Evolutionary conservation across 768 basidiomycete species (phyloP).

Genomic region (Leucocoprinus birnbaumii): DNA sequence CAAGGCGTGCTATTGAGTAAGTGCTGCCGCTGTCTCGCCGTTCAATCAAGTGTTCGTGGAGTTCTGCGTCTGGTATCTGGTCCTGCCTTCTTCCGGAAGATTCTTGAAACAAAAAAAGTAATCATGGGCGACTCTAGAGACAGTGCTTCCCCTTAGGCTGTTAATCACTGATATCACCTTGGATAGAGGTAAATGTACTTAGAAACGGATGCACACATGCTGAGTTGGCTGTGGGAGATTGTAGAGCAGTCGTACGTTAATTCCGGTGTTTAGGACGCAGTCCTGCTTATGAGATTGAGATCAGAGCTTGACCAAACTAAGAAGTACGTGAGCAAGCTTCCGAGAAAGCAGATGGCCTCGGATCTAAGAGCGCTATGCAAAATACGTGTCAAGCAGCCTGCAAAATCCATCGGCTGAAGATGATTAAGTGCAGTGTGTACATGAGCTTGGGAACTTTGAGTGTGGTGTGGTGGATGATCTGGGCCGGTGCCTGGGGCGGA

Average conservation of each 20-base stretch:
- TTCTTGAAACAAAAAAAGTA: slow-evolving; percentile 1
- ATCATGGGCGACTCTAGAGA: not conserved
- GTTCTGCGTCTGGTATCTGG: not conserved
- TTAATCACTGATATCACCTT: not conserved
- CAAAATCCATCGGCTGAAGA: not conserved
- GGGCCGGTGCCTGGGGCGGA: slow-evolving; percentile 8
- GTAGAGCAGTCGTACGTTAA: not conserved
- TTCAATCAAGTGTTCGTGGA: too few relatives aligned
- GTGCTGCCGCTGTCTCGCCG: not conserved
- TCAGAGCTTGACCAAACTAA: slow-evolving; percentile 1
- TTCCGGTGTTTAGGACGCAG: not conserved
- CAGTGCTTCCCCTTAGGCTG: not conserved
- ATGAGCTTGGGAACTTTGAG: not conserved
- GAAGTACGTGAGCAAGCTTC: not conserved
- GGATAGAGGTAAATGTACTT: not conserved
- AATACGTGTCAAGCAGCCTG: slow-evolving; percentile 4
- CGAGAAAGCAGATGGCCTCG: slow-evolving; percentile 13
- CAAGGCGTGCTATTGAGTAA: not conserved
- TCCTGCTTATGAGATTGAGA: not conserved
- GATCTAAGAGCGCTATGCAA: slow-evolving; percentile 14
- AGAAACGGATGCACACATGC: not conserved
- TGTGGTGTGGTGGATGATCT: not conserved
- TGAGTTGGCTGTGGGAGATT: slow-evolving; percentile 1
- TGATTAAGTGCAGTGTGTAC: not conserved
- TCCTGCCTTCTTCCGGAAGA: not conserved